Conservation (phyloP, 2,329 filamentous ascomycete genomes). For the Colletotrichum eleusines region DNA sequence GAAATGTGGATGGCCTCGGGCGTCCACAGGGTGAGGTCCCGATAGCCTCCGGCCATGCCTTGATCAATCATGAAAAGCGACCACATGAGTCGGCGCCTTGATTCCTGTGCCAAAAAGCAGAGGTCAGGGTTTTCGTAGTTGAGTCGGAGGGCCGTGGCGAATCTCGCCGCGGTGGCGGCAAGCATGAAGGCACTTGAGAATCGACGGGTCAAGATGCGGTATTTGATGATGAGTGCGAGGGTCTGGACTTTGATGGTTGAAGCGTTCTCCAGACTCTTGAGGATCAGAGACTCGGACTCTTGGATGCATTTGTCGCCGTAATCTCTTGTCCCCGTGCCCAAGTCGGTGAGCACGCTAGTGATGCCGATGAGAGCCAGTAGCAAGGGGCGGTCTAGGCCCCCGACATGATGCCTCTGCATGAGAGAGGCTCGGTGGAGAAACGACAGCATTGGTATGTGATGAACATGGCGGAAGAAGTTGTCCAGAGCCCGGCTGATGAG, state of each 20-base stretch:
- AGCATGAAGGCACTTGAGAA: slow-evolving; percentile 63
- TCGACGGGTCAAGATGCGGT: slow-evolving; percentile 59
- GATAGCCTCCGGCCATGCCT: slow-evolving; percentile 59
- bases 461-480: slow-evolving; percentile 69
- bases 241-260: slow-evolving; percentile 65
- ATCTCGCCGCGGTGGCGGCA: slow-evolving; percentile 59
- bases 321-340: slow-evolving; percentile 64
- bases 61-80: slow-evolving; percentile 62
- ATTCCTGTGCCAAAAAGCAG: slow-evolving; percentile 59
- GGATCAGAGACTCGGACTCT: slow-evolving; percentile 65
- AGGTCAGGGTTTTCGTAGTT: slow-evolving; percentile 62
- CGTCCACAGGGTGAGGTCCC: slow-evolving; percentile 61
- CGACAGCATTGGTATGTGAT: slow-evolving; percentile 70
- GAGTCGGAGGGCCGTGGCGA: slow-evolving; percentile 62
- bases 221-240: slow-evolving; percentile 60
- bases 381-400: slow-evolving; percentile 66
- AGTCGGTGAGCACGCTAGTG: slow-evolving; percentile 66
- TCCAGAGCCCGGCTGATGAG: slow-evolving; percentile 66
- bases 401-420: slow-evolving; percentile 69
- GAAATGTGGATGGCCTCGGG: slow-evolving; percentile 59
- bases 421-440: slow-evolving; percentile 70
- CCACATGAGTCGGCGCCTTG: slow-evolving; percentile 62
- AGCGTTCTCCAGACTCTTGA: slow-evolving; percentile 65
- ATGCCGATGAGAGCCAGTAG: slow-evolving; percentile 68
- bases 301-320: slow-evolving; percentile 67